Conservation (phyloP, 192 early-diverging fungal genomes). For the Mortierella alpina region DNA sequence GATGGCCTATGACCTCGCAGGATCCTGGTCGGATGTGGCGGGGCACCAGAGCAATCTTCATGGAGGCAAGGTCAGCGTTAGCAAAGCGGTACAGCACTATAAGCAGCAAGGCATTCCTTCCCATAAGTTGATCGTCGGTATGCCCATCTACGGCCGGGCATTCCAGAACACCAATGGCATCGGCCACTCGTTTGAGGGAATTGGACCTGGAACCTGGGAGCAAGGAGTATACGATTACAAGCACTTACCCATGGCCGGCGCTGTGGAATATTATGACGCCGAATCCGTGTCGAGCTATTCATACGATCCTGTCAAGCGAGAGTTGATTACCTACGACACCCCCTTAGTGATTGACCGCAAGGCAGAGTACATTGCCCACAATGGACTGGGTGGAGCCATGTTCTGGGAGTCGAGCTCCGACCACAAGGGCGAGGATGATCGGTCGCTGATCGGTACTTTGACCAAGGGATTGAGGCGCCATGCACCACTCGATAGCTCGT, state of each 20-base stretch:
- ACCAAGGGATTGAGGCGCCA: slow-evolving; percentile 16
- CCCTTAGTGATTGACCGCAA: slow-evolving; percentile 72
- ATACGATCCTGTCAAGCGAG: slow-evolving; percentile 73
- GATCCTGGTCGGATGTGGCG: slow-evolving; percentile 70
- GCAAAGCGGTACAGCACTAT: slow-evolving; percentile 81
- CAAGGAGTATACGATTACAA: slow-evolving; percentile 93
- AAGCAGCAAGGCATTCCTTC: slow-evolving; percentile 79
- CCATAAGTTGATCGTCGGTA: slow-evolving; percentile 89
- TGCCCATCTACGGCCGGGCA: slow-evolving; percentile 92
- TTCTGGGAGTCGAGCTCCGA: slow-evolving; percentile 82
- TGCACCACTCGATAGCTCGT: slow-evolving; percentile 39
- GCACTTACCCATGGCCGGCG: slow-evolving; percentile 71
- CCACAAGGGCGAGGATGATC: slow-evolving; percentile 44
- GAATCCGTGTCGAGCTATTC: slow-evolving; percentile 82
- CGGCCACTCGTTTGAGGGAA: slow-evolving; percentile 71
- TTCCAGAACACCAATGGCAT: slow-evolving; percentile 87
- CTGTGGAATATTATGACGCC: slow-evolving; percentile 81
- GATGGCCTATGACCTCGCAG: slow-evolving; percentile 91
- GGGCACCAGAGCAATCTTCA: slow-evolving; percentile 93
- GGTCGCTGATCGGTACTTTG: slow-evolving; percentile 55
- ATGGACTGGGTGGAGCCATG: slow-evolving; percentile 77
- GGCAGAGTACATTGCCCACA: slow-evolving; percentile 68
- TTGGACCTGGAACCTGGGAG: slow-evolving; percentile 90
- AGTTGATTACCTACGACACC: slow-evolving; percentile 89
- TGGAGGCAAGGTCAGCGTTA: slow-evolving; percentile 65